A percentile compares a stretch with the other conserved stretches of the same genome.
Evolutionary conservation across 805 yeast species (phyloP).

Genomic region (Grigorovia transvaalensis): DNA sequence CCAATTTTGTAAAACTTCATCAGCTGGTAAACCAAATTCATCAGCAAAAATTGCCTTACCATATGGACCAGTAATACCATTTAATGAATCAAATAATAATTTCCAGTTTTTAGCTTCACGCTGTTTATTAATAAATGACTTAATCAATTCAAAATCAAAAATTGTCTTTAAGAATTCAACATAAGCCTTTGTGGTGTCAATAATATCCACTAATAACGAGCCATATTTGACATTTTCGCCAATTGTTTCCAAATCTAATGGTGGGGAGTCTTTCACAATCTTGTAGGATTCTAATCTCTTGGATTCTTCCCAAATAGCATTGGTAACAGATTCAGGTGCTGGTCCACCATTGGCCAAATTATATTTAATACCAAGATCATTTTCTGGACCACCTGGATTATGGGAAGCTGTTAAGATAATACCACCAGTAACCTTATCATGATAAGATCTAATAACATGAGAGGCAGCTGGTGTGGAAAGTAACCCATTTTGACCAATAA

Average conservation of each 20-base stretch:
- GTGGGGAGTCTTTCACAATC: conserved; percentile 46
- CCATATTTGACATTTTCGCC: conserved; percentile 45
- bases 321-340: conserved; percentile 91
- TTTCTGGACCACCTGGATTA: conserved; percentile 92
- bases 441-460: conserved; percentile 69
- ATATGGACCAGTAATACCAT: conserved; percentile 97
- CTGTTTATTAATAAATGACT: conserved; percentile 46
- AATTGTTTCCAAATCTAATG: conserved; percentile 49
- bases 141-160: conserved; percentile 79
- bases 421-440: conserved; percentile 71
- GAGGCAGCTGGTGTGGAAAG: conserved; percentile 95
- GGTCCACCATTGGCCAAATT: conserved; percentile 95
- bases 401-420: conserved; percentile 93
- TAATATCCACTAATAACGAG: conserved; percentile 62
- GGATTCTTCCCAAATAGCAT: conserved; percentile 69
- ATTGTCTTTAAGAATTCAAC: conserved; percentile 70
- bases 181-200: conserved; percentile 73
- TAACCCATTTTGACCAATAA: conserved; percentile 81
- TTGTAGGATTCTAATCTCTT: conserved; percentile 50
- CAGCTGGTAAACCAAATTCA: conserved; percentile 65
- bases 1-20: conserved; percentile 63
- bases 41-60: conserved; percentile 76
- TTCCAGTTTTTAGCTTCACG: conserved; percentile 48
- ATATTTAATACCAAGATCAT: conserved; percentile 92
- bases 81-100: conserved; percentile 78